Conservation (phyloP, 2,329 filamentous ascomycete genomes). For the Massarina eburnea region DNA sequence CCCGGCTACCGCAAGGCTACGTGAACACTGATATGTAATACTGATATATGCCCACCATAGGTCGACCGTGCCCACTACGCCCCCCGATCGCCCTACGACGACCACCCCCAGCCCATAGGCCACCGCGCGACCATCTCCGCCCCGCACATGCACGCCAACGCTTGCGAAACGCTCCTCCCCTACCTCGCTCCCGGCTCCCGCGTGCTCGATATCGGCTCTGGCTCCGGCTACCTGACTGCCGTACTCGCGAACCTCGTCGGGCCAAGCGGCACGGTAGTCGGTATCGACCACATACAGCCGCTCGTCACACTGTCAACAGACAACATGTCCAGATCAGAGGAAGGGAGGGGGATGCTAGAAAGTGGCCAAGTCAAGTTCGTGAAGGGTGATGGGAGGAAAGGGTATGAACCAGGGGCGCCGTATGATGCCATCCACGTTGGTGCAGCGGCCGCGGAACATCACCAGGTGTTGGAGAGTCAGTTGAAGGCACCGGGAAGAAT, state of each 20-base stretch:
- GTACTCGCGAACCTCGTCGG: slow-evolving; percentile 78
- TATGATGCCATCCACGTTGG: slow-evolving; percentile 98
- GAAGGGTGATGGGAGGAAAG: slow-evolving; percentile 64
- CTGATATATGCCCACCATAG: slow-evolving; percentile 48
- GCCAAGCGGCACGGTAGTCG: slow-evolving; percentile 48
- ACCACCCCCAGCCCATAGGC: slow-evolving; percentile 70
- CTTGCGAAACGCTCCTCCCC: slow-evolving; percentile 63
- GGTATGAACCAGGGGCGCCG: slow-evolving; percentile 50
- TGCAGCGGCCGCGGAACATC: slow-evolving; percentile 75
- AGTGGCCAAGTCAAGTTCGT: slow-evolving; percentile 69
- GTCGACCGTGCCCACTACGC: slow-evolving; percentile 89
- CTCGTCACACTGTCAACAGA: slow-evolving; percentile 44
- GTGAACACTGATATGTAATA: slow-evolving; percentile 4
- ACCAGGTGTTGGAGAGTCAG: slow-evolving; percentile 73
- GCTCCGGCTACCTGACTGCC: slow-evolving; percentile 76
- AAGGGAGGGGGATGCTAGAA: slow-evolving; percentile 60
- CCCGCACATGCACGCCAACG: slow-evolving; percentile 71
- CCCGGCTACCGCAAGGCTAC: neutral
- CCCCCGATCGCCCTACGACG: slow-evolving; percentile 69
- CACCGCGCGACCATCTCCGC: slow-evolving; percentile 70
- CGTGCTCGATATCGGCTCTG: slow-evolving; percentile 53
- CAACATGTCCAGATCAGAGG: slow-evolving; percentile 49
- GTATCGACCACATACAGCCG: slow-evolving; percentile 53
- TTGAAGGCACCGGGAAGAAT: slow-evolving; percentile 76
- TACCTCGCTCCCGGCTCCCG: slow-evolving; percentile 55